Conservation (phyloP, 371 early-diverging fungal genomes). For the Furculomyces boomerangus region DNA sequence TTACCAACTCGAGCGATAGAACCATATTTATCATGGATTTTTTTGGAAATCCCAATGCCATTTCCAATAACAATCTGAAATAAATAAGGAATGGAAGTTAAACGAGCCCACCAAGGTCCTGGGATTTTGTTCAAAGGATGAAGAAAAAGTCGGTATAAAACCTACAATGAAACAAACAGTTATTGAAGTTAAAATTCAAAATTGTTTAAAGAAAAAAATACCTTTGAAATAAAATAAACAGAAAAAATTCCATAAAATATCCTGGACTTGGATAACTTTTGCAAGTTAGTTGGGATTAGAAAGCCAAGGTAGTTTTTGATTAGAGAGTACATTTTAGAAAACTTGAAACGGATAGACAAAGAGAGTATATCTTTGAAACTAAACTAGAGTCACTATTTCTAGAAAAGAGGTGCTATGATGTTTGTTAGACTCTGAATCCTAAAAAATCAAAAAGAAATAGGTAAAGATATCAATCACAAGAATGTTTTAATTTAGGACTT, state of each 20-base stretch:
- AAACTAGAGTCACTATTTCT: too few species aligned
- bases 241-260: background rate
- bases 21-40: constrained; percentile 13
- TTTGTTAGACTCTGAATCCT: too few species aligned
- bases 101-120: constrained; percentile 11
- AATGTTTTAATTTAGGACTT: too few species aligned
- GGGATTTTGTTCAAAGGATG: constrained; percentile 10
- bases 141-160: background rate
- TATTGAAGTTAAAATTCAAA: background rate
- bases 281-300: too few species aligned
- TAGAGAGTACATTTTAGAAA: too few species aligned
- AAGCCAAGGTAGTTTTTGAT: too few species aligned
- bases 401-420: too few species aligned
- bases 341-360: too few species aligned
- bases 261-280: too few species aligned
- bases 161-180: background rate
- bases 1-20: constrained; percentile 14
- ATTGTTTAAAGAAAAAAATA: background rate
- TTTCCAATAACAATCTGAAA: background rate
- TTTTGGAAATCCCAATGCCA: background rate
- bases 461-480: too few species aligned
- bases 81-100: background rate
- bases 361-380: too few species aligned
- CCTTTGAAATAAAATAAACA: background rate
- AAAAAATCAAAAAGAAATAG: too few species aligned